Conservation (phyloP, 2,329 filamentous ascomycete species). For the Sclerotinia minor region DNA sequence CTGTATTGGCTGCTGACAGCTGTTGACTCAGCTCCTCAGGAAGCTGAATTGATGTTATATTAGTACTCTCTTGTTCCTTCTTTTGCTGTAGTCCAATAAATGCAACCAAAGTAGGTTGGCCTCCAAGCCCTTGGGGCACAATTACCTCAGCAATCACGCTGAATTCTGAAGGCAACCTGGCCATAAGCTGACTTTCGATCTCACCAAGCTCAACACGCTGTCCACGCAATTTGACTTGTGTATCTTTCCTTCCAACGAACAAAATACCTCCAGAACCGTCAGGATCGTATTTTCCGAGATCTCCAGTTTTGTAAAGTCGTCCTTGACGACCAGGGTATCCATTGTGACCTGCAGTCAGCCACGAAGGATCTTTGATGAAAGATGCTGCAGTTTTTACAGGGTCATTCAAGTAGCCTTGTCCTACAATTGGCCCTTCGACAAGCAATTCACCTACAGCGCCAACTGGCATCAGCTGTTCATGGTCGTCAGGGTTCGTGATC, state of each 20-base stretch:
- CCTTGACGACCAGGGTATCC: constrained; percentile 44
- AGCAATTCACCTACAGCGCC: constrained; percentile 39
- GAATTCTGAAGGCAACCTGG: constrained; percentile 42
- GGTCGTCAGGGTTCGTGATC: constrained; percentile 42
- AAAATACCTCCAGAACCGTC: constrained; percentile 50
- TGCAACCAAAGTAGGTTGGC: constrained; percentile 36
- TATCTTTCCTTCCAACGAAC: constrained; percentile 64
- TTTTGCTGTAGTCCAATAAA: constrained; percentile 14
- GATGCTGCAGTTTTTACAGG: constrained; percentile 56
- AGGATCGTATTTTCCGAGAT: constrained; percentile 55
- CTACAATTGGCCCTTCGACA: constrained; percentile 56
- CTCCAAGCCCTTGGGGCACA: constrained; percentile 35
- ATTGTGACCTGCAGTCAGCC: constrained; percentile 39
- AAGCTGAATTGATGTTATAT: constrained; percentile 18
- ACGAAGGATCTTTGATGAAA: constrained; percentile 58
- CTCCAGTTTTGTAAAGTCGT: constrained; percentile 60
- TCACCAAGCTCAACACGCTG: constrained; percentile 62
- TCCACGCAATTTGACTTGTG: constrained; percentile 67
- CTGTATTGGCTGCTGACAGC: constrained; percentile 24
- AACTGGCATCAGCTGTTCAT: constrained; percentile 32
- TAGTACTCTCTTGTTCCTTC: background rate
- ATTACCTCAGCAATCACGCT: constrained; percentile 42
- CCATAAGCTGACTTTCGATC: constrained; percentile 48
- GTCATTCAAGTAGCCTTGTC: constrained; percentile 61
- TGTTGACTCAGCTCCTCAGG: constrained; percentile 4